These are phyloP conservation scores for Lathyrus tuberosus DNA, from an alignment of 306 rosid species.

Conservation along the genomic window DNA sequence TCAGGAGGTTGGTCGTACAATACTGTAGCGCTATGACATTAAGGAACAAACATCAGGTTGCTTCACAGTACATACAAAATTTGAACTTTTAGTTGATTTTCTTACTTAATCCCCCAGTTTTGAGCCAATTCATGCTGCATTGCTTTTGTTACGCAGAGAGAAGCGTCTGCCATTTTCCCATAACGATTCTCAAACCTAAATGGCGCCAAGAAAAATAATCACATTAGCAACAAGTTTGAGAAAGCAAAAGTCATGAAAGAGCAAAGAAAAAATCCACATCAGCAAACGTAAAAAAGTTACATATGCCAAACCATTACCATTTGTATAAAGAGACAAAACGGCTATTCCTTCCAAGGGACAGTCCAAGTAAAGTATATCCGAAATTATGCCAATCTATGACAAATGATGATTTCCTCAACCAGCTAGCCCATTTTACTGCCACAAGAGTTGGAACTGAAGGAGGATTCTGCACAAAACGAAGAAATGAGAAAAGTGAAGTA, in stretches of 20 bases:
- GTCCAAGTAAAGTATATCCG: slow-evolving; percentile 84
- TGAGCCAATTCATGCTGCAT: slow-evolving; percentile 98
- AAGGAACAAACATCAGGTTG: slow-evolving; percentile 30
- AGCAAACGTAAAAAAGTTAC: slow-evolving; percentile 11
- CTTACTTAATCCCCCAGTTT: slow-evolving; percentile 96
- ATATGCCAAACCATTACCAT: slow-evolving; percentile 60
- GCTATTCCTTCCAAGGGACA: slow-evolving; percentile 91
- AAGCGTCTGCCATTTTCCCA: slow-evolving; percentile 92
- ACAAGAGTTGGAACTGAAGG: slow-evolving; percentile 96
- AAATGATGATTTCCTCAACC: slow-evolving; percentile 75
- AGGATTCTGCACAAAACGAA: slow-evolving; percentile 76
- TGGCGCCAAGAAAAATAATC: slow-evolving; percentile 32
- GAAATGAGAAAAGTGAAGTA: slow-evolving; percentile 31
- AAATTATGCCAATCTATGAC: slow-evolving; percentile 98
- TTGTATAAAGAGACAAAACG: slow-evolving; percentile 72
- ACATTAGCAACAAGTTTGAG: slow-evolving; percentile 33
- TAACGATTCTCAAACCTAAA: slow-evolving; percentile 82
- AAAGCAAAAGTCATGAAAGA: slow-evolving; percentile 22
- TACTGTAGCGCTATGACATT: slow-evolving; percentile 55
- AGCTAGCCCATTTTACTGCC: slow-evolving; percentile 92
- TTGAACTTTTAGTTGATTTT: slow-evolving; percentile 42
- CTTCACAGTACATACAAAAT: slow-evolving; percentile 4
- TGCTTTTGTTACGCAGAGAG: slow-evolving; percentile 89
- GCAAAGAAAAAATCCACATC: slow-evolving; percentile 16
- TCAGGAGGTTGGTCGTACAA: slow-evolving; percentile 97